These are phyloP conservation scores for Grigorovia yakushimaensis DNA, from an alignment of 805 yeast genomes.

Conservation along the genomic window DNA sequence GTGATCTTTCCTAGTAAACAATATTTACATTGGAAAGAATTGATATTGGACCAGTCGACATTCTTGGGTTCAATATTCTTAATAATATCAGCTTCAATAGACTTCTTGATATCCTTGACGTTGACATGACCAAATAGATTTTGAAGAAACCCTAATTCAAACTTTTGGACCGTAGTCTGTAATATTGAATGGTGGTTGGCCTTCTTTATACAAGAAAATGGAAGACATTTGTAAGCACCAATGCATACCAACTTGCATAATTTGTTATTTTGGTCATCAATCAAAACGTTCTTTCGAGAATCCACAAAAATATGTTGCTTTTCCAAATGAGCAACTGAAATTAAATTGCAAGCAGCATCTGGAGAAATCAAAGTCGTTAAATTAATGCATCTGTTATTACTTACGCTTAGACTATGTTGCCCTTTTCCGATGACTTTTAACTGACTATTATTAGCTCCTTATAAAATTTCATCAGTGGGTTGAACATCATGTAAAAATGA, in stretches of 20 bases:
- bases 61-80: neutral
- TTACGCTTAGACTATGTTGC: neutral
- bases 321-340: no score
- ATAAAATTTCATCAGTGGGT: neutral
- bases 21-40: slow-evolving; percentile 61
- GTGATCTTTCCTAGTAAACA: slow-evolving; percentile 60
- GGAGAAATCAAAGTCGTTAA: neutral
- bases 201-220: no score
- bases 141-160: neutral
- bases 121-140: slow-evolving; percentile 1
- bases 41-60: slow-evolving; percentile 13
- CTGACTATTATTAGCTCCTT: neutral
- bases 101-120: neutral
- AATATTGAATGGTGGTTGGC: no score
- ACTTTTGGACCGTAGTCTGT: no score
- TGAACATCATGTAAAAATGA: neutral
- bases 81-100: neutral
- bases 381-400: neutral
- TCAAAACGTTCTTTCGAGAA: no score
- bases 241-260: no score
- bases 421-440: neutral
- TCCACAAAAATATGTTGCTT: no score
- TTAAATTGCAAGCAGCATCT: neutral
- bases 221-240: no score
- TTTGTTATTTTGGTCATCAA: no score